phyloP scores from a whole-genome alignment of 371 early-diverging fungal genomes.

The Mortierella polycephala region DNA sequence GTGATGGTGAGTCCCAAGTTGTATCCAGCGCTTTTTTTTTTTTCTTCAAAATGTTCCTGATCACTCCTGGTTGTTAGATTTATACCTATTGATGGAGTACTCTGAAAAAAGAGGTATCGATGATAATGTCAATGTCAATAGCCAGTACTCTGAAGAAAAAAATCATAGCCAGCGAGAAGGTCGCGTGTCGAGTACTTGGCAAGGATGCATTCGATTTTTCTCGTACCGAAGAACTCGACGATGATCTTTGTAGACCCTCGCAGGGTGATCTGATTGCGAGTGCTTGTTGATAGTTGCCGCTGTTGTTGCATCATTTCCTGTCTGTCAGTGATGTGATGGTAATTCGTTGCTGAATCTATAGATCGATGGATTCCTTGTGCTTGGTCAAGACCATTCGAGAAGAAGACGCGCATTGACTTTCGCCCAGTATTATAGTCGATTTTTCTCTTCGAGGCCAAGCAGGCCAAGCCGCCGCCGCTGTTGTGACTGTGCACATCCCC shows the following conservation, averaged over 20 bases:
- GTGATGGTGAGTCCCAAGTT: no score
- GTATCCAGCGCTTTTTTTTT: slow-evolving; percentile 45
- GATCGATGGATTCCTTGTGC: no score
- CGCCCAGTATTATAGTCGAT: no score
- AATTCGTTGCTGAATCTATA: neutral
- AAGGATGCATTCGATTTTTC: neutral
- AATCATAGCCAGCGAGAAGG: neutral
- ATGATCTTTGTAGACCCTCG: slow-evolving; percentile 83
- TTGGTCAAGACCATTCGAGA: no score
- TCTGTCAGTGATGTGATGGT: neutral
- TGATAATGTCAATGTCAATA: neutral
- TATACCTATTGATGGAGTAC: slow-evolving; percentile 83
- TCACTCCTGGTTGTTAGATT: no score
- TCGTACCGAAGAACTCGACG: slow-evolving; percentile 85
- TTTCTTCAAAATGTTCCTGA: slow-evolving; percentile 56
- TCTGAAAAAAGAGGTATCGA: slow-evolving; percentile 56
- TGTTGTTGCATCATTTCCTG: slow-evolving; percentile 31
- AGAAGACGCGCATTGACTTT: no score
- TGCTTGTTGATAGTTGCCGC: slow-evolving; percentile 54
- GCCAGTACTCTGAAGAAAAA: neutral
- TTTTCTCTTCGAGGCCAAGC: no score
- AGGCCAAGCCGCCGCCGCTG: no score
- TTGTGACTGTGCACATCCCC: no score
- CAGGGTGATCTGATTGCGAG: slow-evolving; percentile 70
- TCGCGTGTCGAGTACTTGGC: neutral